Evolutionary conservation across 192 early-diverging fungal species (phyloP).

Genomic region (Radiomyces spectabilis): DNA sequence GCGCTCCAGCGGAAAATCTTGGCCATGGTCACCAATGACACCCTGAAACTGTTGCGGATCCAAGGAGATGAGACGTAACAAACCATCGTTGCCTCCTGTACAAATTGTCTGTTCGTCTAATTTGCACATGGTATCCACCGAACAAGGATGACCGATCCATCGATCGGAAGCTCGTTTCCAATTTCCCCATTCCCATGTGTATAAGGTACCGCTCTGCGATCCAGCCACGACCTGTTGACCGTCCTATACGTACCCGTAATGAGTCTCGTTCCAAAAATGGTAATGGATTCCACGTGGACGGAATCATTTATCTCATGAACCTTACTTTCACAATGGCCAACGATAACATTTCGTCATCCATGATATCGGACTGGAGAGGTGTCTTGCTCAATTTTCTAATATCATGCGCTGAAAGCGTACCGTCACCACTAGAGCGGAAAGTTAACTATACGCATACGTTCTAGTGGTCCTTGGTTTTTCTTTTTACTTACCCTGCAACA

Average conservation of each 20-base stretch:
- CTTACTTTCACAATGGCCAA: conserved; percentile 58
- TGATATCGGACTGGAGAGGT: conserved; percentile 72
- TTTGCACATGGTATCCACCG: conserved; percentile 82
- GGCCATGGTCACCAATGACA: conserved; percentile 77
- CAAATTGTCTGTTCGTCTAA: conserved; percentile 76
- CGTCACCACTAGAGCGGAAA: conserved; percentile 66
- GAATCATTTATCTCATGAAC: background rate
- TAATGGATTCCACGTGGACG: background rate
- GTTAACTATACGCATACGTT: background rate
- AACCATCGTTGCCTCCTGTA: conserved; percentile 93
- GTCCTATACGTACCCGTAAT: conserved; percentile 38
- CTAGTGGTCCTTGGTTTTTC: background rate
- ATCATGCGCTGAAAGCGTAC: conserved; percentile 83
- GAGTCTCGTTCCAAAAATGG: background rate
- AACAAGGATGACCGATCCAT: conserved; percentile 88
- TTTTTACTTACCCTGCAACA: conserved; percentile 46
- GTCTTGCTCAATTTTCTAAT: conserved; percentile 73
- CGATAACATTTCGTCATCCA: conserved; percentile 94
- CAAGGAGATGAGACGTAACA: conserved; percentile 73
- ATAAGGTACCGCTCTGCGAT: conserved; percentile 80
- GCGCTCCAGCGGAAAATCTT: conserved; percentile 85
- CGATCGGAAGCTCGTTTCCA: conserved; percentile 87
- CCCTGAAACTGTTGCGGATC: conserved; percentile 90
- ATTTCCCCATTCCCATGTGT: conserved; percentile 80
- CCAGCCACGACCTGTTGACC: conserved; percentile 82